These are phyloP conservation scores for Sistotremastrum suecicum DNA, from an alignment of 768 basidiomycete genomes.

Conservation along the genomic window DNA sequence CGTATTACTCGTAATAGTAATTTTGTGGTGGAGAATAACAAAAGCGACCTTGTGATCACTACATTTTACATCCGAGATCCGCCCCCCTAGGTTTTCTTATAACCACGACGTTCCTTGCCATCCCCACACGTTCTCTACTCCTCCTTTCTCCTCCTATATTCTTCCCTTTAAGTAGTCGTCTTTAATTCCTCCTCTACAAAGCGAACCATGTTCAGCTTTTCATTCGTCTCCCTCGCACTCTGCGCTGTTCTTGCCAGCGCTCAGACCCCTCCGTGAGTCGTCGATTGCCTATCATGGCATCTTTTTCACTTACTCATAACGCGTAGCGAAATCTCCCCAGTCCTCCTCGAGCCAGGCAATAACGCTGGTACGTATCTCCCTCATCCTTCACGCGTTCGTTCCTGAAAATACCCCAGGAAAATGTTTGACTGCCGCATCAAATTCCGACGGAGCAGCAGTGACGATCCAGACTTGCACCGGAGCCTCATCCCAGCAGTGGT, in stretches of 20 bases:
- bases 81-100: too few species aligned
- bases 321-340: slow-evolving; percentile 7
- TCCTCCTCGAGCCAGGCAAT: slow-evolving; percentile 30
- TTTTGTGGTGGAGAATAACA: too few species aligned
- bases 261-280: slow-evolving; percentile 14
- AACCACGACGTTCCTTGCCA: too few species aligned
- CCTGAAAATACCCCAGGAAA: slow-evolving; percentile 19
- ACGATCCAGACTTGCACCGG: slow-evolving; percentile 33
- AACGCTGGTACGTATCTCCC: slow-evolving; percentile 11
- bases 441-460: slow-evolving; percentile 33
- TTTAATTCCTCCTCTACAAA: too few species aligned
- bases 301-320: neutral
- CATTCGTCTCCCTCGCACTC: slow-evolving; percentile 4
- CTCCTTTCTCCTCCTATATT: too few species aligned
- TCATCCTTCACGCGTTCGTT: neutral
- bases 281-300: neutral
- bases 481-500: slow-evolving; percentile 32
- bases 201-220: too few species aligned
- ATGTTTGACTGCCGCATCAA: slow-evolving; percentile 37
- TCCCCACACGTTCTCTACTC: too few species aligned
- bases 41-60: too few species aligned
- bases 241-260: slow-evolving; percentile 9
- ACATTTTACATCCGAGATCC: too few species aligned
- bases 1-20: too few species aligned
- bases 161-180: too few species aligned